Percentiles rank a stretch among this genome's conserved stretches.
phyloP scores from a whole-genome alignment of 306 rosid species.

The Ochetophila trinervis region DNA sequence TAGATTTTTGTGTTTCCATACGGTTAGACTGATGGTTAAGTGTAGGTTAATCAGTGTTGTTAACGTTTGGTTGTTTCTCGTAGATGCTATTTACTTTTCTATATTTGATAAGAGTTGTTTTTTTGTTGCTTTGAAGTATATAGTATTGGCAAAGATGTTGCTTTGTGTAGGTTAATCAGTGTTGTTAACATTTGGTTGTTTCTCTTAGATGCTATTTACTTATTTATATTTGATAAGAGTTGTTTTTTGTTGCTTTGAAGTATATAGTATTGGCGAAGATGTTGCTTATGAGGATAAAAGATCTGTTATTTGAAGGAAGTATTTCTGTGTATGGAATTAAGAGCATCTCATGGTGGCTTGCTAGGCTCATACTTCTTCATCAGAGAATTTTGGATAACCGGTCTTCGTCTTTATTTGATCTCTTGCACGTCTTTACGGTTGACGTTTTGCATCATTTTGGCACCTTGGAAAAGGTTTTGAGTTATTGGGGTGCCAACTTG shows the following conservation, averaged over 20 bases:
- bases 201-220: not conserved
- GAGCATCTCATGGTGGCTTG: slow-evolving; percentile 90
- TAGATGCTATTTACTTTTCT: not conserved
- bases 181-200: not conserved
- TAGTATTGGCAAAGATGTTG: slow-evolving; percentile 83
- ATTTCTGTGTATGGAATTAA: slow-evolving; percentile 31
- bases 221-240: not conserved
- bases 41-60: not conserved
- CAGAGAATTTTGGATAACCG: slow-evolving; percentile 80
- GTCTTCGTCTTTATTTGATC: slow-evolving; percentile 76
- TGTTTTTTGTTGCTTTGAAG: slow-evolving; percentile 39
- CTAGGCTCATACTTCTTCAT: slow-evolving; percentile 62
- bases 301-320: slow-evolving; percentile 43
- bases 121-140: slow-evolving; percentile 50
- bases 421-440: slow-evolving; percentile 54
- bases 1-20: not conserved
- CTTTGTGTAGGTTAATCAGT: slow-evolving; percentile 14
- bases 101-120: too few relatives aligned
- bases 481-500: slow-evolving; percentile 62
- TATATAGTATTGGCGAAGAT: slow-evolving; percentile 85
- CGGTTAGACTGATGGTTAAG: not conserved
- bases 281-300: slow-evolving; percentile 63
- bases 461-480: slow-evolving; percentile 41
- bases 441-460: slow-evolving; percentile 57
- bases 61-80: not conserved